Evolutionary conservation across 257 asterid genomes (phyloP), one percentile per base, ranked within the genome.

Genomic region (Penstemon newberryi): DNA sequence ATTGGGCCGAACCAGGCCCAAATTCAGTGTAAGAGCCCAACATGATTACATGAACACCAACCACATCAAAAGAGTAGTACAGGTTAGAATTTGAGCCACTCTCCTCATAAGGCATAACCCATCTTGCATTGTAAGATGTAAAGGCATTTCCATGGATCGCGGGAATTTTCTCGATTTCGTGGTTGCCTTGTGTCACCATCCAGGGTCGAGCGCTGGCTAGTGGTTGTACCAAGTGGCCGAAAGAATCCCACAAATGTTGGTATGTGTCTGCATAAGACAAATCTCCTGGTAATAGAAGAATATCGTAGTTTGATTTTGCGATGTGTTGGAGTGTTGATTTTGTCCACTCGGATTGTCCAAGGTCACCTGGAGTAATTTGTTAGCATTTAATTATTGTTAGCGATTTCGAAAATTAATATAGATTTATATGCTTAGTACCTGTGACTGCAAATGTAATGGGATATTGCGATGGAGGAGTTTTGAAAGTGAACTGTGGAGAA

Each of bases 101-200:
- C 72, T 88, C 87, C 60, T 78, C 53, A 6, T 63, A 88, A 2
- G 99, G 97, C 99, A 93, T 93, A 0, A 33, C 65, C 99, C 99
- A 93, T 70, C 99, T 83, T 6, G 92, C 86, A 47, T 87, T 90
- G 70, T 90, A 93, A 4, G 97, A 60, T 0, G 84, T 84, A 62
- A 93, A 93, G 0, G 70, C 12, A 0, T 59, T 8, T 0, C 3
- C 1, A 4, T 84, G 87, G 37, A 87, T 0, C 2, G 49, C 0
- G 0, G 89, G 83, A 37, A 87, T 81, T 13, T 67, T 76, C 73
- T 93, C 99, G 15, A 80, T 5, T 57, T 90, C 99, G 69, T 93
- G 99, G 86, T 93, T 90, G 38, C 99, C 99, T 7, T 86, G 85
- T 3, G 96, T 90, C 55, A 87, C 97, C 99, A 93, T 93, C 99